phyloP scores from a whole-genome alignment of 2,329 filamentous ascomycete genomes.

The Geosmithia putterillii region DNA sequence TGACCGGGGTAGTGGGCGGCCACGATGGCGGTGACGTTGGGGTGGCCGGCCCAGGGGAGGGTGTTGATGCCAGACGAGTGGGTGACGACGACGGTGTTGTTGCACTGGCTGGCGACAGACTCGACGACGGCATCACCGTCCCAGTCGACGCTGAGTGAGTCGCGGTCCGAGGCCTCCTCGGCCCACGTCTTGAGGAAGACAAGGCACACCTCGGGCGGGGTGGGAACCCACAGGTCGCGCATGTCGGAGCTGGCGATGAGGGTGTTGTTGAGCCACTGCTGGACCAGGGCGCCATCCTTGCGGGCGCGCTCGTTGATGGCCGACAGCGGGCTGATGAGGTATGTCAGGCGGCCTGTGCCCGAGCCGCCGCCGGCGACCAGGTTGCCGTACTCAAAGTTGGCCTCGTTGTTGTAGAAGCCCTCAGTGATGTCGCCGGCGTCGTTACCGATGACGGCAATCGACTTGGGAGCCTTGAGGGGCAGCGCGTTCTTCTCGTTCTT shows the following conservation, averaged over 20 bases:
- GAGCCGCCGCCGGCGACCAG: conserved; percentile 46
- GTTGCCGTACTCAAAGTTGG: conserved; percentile 47
- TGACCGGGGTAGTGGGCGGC: conserved; percentile 61
- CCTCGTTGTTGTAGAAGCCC: conserved; percentile 46
- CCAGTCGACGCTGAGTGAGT: conserved; percentile 41
- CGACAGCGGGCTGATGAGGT: conserved; percentile 21
- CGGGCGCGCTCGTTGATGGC: conserved; percentile 33
- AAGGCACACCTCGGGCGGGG: conserved; percentile 52
- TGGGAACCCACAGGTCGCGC: conserved; percentile 30
- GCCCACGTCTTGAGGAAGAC: conserved; percentile 54
- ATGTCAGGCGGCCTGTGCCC: conserved; percentile 24
- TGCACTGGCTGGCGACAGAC: conserved; percentile 47
- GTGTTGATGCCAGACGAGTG: conserved; percentile 58
- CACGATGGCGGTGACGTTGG: conserved; percentile 54
- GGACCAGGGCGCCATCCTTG: conserved; percentile 29
- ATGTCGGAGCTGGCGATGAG: conserved; percentile 21
- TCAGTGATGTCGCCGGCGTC: conserved; percentile 40
- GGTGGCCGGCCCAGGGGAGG: conserved; percentile 55
- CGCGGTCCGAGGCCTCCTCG: conserved; percentile 49
- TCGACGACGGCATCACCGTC: conserved; percentile 49
- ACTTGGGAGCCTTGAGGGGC: conserved; percentile 44
- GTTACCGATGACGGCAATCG: conserved; percentile 43
- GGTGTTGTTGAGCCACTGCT: conserved; percentile 35
- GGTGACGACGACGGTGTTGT: conserved; percentile 53
- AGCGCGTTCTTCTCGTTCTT: conserved; percentile 56